Evolutionary conservation across 2,329 filamentous ascomycete species (phyloP).

Genomic region (Metarhizium brunneum): DNA sequence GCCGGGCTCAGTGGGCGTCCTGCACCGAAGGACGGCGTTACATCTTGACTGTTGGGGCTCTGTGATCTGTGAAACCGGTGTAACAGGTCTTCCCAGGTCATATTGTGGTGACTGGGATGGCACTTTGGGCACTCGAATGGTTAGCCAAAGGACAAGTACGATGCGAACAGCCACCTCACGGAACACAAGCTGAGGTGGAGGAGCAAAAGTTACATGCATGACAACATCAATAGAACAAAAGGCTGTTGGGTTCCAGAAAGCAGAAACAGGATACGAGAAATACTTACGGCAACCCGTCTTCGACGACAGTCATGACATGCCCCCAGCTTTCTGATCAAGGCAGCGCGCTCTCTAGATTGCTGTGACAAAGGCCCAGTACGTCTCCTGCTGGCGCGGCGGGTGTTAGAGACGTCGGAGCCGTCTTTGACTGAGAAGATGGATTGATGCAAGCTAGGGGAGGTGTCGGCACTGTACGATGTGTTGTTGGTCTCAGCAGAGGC

Average conservation of each 20-base stretch:
- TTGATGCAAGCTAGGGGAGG: constrained; percentile 40
- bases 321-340: constrained; percentile 49
- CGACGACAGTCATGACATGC: constrained; percentile 47
- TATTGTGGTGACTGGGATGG: constrained; percentile 49
- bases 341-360: constrained; percentile 49
- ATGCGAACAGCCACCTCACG: not conserved
- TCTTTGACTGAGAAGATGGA: constrained; percentile 48
- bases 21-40: constrained; percentile 30
- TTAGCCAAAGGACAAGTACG: not conserved
- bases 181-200: not conserved
- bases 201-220: not conserved
- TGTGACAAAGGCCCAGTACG: constrained; percentile 50
- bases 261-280: not conserved
- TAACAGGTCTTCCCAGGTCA: constrained; percentile 51
- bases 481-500: constrained; percentile 37
- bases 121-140: constrained; percentile 29
- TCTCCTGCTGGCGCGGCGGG: constrained; percentile 46
- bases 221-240: not conserved
- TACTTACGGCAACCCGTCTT: constrained; percentile 49
- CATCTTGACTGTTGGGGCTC: constrained; percentile 41
- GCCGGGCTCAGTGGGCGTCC: constrained; percentile 39
- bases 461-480: constrained; percentile 43
- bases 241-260: not conserved
- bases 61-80: constrained; percentile 43
- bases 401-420: constrained; percentile 43